A percentile compares a stretch with the other conserved stretches of the same genome.
phyloP scores from a whole-genome alignment of 2,329 filamentous ascomycete genomes.

The Pseudonectria foliicola region DNA sequence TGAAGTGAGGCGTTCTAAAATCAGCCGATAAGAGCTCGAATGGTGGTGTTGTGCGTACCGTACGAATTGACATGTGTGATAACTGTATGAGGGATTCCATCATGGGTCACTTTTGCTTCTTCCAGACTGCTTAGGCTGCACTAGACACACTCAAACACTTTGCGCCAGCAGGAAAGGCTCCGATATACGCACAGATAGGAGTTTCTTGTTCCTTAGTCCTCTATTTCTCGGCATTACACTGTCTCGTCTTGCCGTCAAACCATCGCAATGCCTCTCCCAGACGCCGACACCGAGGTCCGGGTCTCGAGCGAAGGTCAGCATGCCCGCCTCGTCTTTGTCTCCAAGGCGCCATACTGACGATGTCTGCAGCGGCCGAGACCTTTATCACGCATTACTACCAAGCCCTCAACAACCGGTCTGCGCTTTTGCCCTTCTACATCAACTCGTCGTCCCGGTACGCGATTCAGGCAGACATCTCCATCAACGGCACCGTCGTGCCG shows the following conservation, averaged over 20 bases:
- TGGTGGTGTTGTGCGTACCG: conserved; percentile 6
- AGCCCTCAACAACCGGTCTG: conserved; percentile 57
- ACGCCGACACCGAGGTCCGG: conserved; percentile 37
- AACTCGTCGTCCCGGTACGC: conserved; percentile 46
- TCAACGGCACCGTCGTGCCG: conserved; percentile 66
- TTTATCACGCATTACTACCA: conserved; percentile 73
- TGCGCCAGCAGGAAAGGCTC: conserved; percentile 15
- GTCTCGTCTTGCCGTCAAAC: neutral
- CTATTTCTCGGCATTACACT: neutral
- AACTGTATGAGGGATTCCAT: conserved; percentile 14
- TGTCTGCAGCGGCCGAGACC: conserved; percentile 54
- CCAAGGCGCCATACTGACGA: conserved; percentile 10
- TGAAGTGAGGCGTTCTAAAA: conserved; percentile 8
- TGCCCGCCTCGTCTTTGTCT: neutral
- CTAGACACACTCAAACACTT: conserved; percentile 3
- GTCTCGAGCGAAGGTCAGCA: conserved; percentile 39
- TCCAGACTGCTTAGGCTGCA: no score
- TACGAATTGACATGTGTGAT: conserved; percentile 12
- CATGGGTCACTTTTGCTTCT: conserved; percentile 7
- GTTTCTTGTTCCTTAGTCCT: neutral
- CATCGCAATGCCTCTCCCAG: conserved; percentile 28
- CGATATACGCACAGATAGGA: neutral
- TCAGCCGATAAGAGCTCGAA: conserved; percentile 10
- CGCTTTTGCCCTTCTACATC: conserved; percentile 64
- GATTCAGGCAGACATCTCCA: conserved; percentile 61